Conservation (phyloP, 2,329 filamentous ascomycete species). For the Podosphaera fusca region DNA sequence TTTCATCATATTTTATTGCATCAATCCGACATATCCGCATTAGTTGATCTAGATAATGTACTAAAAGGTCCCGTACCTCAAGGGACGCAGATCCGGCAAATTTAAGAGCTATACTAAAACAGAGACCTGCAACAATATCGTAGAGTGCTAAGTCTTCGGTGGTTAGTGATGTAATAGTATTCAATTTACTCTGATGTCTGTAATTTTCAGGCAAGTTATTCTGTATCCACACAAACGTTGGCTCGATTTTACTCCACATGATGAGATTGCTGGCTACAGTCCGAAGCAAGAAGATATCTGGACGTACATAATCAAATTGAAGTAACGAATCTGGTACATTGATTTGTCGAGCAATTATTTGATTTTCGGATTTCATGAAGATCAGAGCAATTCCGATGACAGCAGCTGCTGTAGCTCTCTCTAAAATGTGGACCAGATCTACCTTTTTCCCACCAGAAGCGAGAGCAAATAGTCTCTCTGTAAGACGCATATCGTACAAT, state of each 20-base stretch:
- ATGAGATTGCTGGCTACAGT: conserved; percentile 81
- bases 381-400: conserved; percentile 77
- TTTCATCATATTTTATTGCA: conserved; percentile 46
- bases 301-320: conserved; percentile 88
- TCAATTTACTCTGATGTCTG: conserved; percentile 35
- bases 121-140: conserved; percentile 73
- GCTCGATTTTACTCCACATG: conserved; percentile 67
- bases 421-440: conserved; percentile 74
- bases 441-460: conserved; percentile 81
- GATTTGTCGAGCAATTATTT: conserved; percentile 68
- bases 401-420: conserved; percentile 81
- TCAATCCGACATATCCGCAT: conserved; percentile 49
- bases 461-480: conserved; percentile 65
- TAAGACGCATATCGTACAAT: conserved; percentile 78
- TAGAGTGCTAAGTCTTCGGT: conserved; percentile 80
- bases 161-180: conserved; percentile 34
- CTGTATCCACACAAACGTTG: conserved; percentile 52
- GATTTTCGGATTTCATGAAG: conserved; percentile 91
- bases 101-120: conserved; percentile 54
- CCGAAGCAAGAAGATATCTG: conserved; percentile 74
- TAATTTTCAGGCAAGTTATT: conserved; percentile 51
- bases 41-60: conserved; percentile 71
- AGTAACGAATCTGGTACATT: conserved; percentile 75
- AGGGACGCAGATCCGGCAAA: conserved; percentile 50
- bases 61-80: conserved; percentile 54